Conservation (phyloP, 2,329 filamentous ascomycete species). For the Calonectria fujianensis region DNA sequence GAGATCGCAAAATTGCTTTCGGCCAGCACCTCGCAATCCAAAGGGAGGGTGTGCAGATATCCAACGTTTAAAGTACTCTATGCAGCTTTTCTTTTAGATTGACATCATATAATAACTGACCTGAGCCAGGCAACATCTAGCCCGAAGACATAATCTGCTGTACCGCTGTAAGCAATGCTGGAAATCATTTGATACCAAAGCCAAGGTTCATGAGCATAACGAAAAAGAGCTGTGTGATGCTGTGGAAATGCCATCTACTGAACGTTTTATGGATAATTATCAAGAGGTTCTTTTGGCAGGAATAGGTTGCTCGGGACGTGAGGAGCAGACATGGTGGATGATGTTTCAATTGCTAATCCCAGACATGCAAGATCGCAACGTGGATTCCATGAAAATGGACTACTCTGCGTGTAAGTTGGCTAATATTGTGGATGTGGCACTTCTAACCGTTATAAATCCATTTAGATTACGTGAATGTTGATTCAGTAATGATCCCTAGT, state of each 20-base stretch:
- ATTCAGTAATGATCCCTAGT: constrained; percentile 22
- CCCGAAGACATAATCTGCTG: constrained; percentile 22
- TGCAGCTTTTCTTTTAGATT: too few species aligned
- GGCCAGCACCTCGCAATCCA: constrained; percentile 27
- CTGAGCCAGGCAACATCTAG: constrained; percentile 18
- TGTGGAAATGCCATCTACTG: constrained; percentile 3
- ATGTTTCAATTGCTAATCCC: constrained; percentile 26
- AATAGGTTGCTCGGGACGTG: background rate
- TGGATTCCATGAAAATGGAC: constrained; percentile 3
- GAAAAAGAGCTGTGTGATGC: constrained; percentile 2
- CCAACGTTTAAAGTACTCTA: background rate
- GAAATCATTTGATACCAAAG: constrained; percentile 23
- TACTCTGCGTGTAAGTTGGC: constrained; percentile 29
- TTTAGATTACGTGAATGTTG: constrained; percentile 24
- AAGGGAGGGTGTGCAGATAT: constrained; percentile 32
- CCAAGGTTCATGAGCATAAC: background rate
- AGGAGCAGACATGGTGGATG: constrained; percentile 29
- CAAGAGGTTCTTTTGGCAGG: constrained; percentile 5
- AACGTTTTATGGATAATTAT: constrained; percentile 20
- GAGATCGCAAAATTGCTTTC: constrained; percentile 27
- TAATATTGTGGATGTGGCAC: background rate
- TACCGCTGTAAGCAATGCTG: constrained; percentile 27
- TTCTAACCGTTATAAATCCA: background rate
- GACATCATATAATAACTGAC: background rate
- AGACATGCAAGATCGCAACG: constrained; percentile 3